A percentile compares a stretch with the other conserved stretches of the same genome.
Evolutionary conservation across 306 rosid genomes (phyloP).

Genomic region (Prunus mira): DNA sequence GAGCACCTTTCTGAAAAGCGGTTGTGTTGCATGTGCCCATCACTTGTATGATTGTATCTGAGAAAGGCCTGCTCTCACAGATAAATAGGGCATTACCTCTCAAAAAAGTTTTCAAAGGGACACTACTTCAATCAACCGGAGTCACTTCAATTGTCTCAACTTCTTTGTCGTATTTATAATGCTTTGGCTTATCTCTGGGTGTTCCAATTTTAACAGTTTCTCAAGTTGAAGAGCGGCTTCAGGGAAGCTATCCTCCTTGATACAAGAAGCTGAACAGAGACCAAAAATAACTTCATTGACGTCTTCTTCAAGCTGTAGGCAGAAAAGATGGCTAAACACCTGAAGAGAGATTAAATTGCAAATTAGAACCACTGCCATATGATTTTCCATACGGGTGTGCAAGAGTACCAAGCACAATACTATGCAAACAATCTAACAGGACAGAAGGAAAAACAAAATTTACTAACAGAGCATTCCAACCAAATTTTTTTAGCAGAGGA

Average conservation of each 20-base stretch:
- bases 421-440: not conserved
- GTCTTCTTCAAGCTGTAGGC: slow-evolving; percentile 84
- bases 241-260: slow-evolving; percentile 45
- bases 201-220: slow-evolving; percentile 60
- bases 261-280: slow-evolving; percentile 52
- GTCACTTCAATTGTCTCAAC: slow-evolving; percentile 57
- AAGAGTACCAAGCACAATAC: not conserved
- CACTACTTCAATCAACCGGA: not conserved
- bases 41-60: not conserved
- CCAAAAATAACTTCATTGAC: slow-evolving; percentile 88
- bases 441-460: not conserved
- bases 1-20: not conserved
- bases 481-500: not conserved
- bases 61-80: not conserved
- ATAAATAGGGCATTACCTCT: not conserved
- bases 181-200: slow-evolving; percentile 67
- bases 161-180: slow-evolving; percentile 53
- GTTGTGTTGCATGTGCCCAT: not conserved
- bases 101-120: not conserved
- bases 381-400: not conserved
- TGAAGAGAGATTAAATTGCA: slow-evolving; percentile 28
- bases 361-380: not conserved
- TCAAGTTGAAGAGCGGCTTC: slow-evolving; percentile 65
- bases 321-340: slow-evolving; percentile 75
- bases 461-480: not conserved